Evolutionary conservation across 305 asterid species (phyloP).

Genomic region (Solanum hybrid): DNA sequence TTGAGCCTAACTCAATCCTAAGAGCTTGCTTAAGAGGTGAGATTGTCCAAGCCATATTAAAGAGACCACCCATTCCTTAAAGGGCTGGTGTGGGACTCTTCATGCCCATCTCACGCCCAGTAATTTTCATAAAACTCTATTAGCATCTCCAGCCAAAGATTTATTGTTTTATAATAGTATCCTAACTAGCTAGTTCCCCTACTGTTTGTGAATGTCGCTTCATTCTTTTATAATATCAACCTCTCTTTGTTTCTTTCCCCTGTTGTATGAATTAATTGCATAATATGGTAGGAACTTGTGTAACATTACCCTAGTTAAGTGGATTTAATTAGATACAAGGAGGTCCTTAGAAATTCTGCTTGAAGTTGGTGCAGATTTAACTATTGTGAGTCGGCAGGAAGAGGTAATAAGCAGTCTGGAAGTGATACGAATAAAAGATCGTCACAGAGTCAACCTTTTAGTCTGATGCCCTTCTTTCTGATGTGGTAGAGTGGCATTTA

Average conservation of each 20-base stretch:
- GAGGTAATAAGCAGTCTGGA: not conserved
- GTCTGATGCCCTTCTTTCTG: not conserved
- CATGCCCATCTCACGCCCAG: not conserved
- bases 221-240: not conserved
- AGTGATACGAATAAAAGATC: not conserved
- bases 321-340: not conserved
- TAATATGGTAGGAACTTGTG: not conserved
- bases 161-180: not conserved
- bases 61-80: not conserved
- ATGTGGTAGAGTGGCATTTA: not conserved
- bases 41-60: not conserved
- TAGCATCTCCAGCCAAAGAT: not conserved
- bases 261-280: not conserved
- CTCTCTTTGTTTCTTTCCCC: not conserved
- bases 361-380: not conserved
- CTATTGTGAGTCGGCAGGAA: not conserved
- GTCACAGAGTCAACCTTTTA: not conserved
- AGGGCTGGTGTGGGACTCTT: not conserved
- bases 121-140: not conserved
- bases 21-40: not conserved
- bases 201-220: not conserved
- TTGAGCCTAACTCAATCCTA: not conserved
- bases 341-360: not conserved
- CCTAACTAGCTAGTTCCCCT: not conserved
- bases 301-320: not conserved